phyloP scores from a whole-genome alignment of 1,284 basidiomycete genomes.

The Ganoderma multipileum region DNA sequence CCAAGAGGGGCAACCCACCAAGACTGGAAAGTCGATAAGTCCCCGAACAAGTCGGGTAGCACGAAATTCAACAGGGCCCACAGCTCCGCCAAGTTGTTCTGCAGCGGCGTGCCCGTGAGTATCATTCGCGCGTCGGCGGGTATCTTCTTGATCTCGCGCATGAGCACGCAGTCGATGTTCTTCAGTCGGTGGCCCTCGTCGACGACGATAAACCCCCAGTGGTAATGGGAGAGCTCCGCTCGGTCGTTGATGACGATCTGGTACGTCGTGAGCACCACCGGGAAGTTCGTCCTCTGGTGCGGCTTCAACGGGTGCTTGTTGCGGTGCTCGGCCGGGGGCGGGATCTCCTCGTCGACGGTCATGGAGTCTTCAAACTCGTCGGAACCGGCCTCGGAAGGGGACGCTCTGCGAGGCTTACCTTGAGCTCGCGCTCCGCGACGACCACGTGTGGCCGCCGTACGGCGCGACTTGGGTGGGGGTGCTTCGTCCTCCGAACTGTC shows the following conservation, averaged over 20 bases:
- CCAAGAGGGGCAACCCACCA: constrained; percentile 59
- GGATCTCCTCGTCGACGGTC: constrained; percentile 22
- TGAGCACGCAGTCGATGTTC: constrained; percentile 90
- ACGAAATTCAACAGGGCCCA: constrained; percentile 98
- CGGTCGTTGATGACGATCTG: constrained; percentile 93
- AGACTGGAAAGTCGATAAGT: constrained; percentile 89
- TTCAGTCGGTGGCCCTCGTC: constrained; percentile 96
- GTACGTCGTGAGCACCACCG: constrained; percentile 90
- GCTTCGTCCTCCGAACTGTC: constrained; percentile 21
- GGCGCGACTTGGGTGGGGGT: constrained; percentile 11
- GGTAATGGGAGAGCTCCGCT: constrained; percentile 66
- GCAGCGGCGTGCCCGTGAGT: constrained; percentile 92
- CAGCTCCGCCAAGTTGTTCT: constrained; percentile 93
- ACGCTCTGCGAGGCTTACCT: constrained; percentile 21
- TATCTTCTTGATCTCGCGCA: constrained; percentile 92
- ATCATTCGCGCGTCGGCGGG: constrained; percentile 88
- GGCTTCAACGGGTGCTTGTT: constrained; percentile 31
- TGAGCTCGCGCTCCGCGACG: constrained; percentile 31
- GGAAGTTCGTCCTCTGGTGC: constrained; percentile 57
- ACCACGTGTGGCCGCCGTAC: constrained; percentile 23
- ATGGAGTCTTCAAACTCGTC: constrained; percentile 29
- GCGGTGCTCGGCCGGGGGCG: constrained; percentile 19
- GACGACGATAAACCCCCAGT: constrained; percentile 95
- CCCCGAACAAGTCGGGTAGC: constrained; percentile 90
- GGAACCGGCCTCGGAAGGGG: constrained; percentile 30